Percentiles rank a stretch among this genome's conserved stretches.
Conservation (phyloP, 768 basidiomycete genomes). For the Royoungia palumana region DNA sequence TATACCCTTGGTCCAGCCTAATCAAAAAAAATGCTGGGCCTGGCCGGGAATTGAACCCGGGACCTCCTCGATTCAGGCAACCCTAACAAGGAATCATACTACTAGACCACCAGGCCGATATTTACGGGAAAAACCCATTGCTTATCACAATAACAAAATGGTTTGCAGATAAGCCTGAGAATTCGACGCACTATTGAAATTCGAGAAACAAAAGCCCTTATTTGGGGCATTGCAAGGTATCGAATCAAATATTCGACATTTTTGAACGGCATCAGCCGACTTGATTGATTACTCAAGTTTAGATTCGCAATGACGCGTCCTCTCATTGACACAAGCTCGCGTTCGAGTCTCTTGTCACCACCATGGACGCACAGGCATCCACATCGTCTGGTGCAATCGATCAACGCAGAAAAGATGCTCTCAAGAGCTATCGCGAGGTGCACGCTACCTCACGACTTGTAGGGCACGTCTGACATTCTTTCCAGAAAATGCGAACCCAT, state of each 20-base stretch:
- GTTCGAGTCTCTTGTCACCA: conserved; percentile 7
- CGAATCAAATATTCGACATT: too few species aligned
- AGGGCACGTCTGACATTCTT: conserved; percentile 2
- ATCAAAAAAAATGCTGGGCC: conserved; percentile 36
- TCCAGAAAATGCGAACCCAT: conserved; percentile 92
- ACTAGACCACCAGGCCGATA: conserved; percentile 49
- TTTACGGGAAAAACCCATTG: too few species aligned
- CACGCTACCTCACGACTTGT: conserved; percentile 4
- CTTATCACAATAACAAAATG: too few species aligned
- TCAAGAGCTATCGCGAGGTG: conserved; percentile 77
- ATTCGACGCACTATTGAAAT: too few species aligned
- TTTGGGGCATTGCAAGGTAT: too few species aligned
- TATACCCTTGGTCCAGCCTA: too few species aligned
- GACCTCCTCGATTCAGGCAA: conserved; percentile 48
- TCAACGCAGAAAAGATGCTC: conserved; percentile 66
- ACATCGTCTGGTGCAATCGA: conserved; percentile 64
- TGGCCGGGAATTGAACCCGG: conserved; percentile 60
- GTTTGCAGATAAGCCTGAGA: too few species aligned
- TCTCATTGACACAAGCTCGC: conserved; percentile 1
- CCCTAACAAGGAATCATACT: conserved; percentile 56
- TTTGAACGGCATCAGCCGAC: fast-evolving
- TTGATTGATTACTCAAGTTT: neutral
- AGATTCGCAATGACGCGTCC: conserved; percentile 26
- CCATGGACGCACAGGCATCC: conserved; percentile 34
- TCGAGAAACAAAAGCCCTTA: too few species aligned